Base-by-base conservation (phyloP, 176 grass and related monocot genomes). In the Calamus simplicifolius region DNA sequence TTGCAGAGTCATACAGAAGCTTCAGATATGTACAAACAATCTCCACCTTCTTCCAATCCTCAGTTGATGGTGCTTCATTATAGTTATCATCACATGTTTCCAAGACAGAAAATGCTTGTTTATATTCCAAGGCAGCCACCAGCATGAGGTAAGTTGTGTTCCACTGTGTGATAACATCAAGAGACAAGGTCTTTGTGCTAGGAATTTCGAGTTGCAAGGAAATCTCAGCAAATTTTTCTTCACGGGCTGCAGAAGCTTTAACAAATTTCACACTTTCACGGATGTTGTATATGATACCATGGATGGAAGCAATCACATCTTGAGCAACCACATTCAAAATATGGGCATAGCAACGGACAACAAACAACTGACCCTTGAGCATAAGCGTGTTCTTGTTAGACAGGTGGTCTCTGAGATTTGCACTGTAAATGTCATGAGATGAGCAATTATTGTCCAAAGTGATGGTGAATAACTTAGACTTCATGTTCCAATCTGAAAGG, bases 361-460 rank as follows among this genome's bases (percentile, higher is more conserved):
- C 89, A 81, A 89, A 95, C 26, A 89, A 54, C 57, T 95, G 89
- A 29, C 89, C 89, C 65, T 85, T 95, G 51, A 88, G 78, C 85
- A 85, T 85, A n/a, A 95, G 71, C 14, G 77, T 85, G 69, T 89
- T 77, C 78, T 95, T 95, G 51, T 77, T 95, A 59, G 77, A 85
- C 25, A 89, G 84, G 67, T 85, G 75, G 16, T 89, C 81, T 68
- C 81, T 75, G 27, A 95, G 75, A 51, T 95, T 95, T 69, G 89
- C 89, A 85, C 89, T 95, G 75, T 95, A 95, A 50, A 95, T 95
- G 60, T 95, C 89, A 73, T 95, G 89, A 15, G 89, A 95, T 10
- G 89, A 95, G 75, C 72, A 88, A 62, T 95, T 77, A 8, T 89
- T 95, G 77, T 95, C 89, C 51, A 95, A 62, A 25, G 89, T 95